Percentiles rank a stretch among this genome's conserved stretches.
phyloP scores from a whole-genome alignment of 2,329 filamentous ascomycete species.

The Didymosphaeria variabile region DNA sequence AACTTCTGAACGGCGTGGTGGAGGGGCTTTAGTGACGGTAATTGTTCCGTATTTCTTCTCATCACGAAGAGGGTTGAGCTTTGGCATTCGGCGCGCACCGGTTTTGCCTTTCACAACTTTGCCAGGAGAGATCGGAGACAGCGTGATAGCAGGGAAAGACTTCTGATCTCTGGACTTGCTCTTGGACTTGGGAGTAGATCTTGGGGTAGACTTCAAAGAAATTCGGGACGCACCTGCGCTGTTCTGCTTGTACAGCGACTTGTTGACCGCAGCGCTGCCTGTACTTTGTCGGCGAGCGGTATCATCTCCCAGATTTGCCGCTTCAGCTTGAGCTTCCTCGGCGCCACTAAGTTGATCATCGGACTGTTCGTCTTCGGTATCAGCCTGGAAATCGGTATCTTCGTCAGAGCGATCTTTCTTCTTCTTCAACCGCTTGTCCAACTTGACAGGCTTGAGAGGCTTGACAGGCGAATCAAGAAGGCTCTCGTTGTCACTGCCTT shows the following conservation, averaged over 20 bases:
- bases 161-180: constrained; percentile 8
- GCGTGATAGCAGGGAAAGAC: constrained; percentile 14
- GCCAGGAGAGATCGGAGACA: neutral
- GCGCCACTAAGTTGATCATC: constrained; percentile 34
- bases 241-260: constrained; percentile 31
- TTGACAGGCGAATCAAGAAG: constrained; percentile 43
- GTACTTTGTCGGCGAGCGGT: constrained; percentile 17
- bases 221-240: constrained; percentile 30
- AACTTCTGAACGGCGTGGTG: neutral
- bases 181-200: constrained; percentile 12
- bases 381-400: constrained; percentile 62
- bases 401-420: constrained; percentile 50
- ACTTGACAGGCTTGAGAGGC: constrained; percentile 40
- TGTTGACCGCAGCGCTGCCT: constrained; percentile 17
- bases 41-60: constrained; percentile 6
- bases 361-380: constrained; percentile 55
- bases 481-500: constrained; percentile 26
- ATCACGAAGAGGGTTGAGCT: neutral
- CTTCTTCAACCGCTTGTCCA: constrained; percentile 33
- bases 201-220: constrained; percentile 20
- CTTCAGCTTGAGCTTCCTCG: constrained; percentile 21
- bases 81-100: constrained; percentile 3
- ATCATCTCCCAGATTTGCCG: constrained; percentile 19
- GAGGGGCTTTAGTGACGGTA: constrained; percentile 4
- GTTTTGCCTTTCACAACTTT: neutral